Evolutionary conservation across 2,329 filamentous ascomycete species (phyloP).

Genomic region (Alternaria sp.): DNA sequence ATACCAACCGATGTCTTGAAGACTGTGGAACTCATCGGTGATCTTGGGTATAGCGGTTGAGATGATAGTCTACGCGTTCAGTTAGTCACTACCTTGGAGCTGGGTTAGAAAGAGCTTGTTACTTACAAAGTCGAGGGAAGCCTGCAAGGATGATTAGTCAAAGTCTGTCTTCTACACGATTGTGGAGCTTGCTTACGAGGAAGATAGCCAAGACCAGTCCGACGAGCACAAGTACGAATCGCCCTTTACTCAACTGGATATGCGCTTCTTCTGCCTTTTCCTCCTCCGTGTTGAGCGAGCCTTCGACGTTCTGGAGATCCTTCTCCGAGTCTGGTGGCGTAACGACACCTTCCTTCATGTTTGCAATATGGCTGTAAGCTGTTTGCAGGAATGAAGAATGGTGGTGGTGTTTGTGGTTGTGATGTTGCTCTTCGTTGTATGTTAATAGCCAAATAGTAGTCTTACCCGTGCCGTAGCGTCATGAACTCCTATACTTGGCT

Average conservation of each 20-base stretch:
- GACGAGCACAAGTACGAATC: constrained; percentile 2
- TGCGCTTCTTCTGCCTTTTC: constrained; percentile 1
- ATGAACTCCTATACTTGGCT: background rate
- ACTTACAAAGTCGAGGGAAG: constrained; percentile 11
- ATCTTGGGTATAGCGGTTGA: constrained; percentile 44
- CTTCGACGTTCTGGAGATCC: background rate
- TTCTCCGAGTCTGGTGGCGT: constrained; percentile 1
- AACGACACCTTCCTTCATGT: constrained; percentile 1
- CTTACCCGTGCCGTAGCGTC: background rate
- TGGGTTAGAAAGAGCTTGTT: background rate
- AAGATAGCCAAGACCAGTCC: constrained; percentile 12
- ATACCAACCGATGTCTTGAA: constrained; percentile 44
- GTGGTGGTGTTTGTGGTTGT: background rate
- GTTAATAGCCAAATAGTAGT: background rate
- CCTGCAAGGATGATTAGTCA: background rate
- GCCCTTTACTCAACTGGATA: constrained; percentile 2
- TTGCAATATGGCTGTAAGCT: background rate
- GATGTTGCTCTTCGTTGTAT: background rate
- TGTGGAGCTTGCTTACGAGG: background rate
- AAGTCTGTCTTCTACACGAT: background rate
- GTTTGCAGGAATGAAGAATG: background rate
- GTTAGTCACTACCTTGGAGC: background rate
- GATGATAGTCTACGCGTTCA: constrained; percentile 20
- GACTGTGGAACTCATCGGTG: constrained; percentile 40
- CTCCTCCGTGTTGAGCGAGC: background rate